Conservation (phyloP, 2,329 filamentous ascomycete species). For the Fusarium oxysporum region DNA sequence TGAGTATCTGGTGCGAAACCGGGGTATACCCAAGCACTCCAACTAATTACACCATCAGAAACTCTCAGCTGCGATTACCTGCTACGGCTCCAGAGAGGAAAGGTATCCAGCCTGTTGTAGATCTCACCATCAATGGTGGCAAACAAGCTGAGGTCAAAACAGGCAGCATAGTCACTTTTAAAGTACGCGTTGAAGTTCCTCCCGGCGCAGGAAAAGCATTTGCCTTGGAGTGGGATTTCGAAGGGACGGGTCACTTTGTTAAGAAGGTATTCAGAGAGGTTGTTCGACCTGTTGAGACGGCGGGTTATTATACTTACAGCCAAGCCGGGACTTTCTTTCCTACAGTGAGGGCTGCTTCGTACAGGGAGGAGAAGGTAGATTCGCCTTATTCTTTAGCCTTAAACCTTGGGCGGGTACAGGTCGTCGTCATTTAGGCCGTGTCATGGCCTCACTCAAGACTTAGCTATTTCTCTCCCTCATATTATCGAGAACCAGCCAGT, state of each 20-base stretch:
- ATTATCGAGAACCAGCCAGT: too few relatives aligned
- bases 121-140: rapidly evolving
- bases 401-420: rapidly evolving
- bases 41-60: rapidly evolving
- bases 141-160: rapidly evolving
- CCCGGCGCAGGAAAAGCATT: not conserved
- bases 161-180: rapidly evolving
- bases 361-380: rapidly evolving
- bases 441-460: too few relatives aligned
- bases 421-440: not conserved
- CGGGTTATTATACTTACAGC: rapidly evolving
- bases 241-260: rapidly evolving
- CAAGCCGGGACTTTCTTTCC: rapidly evolving
- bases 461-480: too few relatives aligned
- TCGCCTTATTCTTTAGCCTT: rapidly evolving
- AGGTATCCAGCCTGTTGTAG: not conserved
- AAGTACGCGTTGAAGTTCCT: rapidly evolving
- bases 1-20: not conserved
- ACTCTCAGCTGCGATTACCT: rapidly evolving
- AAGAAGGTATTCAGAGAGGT: rapidly evolving
- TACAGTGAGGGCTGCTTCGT: rapidly evolving
- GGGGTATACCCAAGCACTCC: rapidly evolving
- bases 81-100: rapidly evolving
- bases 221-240: not conserved
- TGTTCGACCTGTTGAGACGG: rapidly evolving